Base-by-base conservation (phyloP, 345 rosid genomes). In the Pistacia atlantica region DNA sequence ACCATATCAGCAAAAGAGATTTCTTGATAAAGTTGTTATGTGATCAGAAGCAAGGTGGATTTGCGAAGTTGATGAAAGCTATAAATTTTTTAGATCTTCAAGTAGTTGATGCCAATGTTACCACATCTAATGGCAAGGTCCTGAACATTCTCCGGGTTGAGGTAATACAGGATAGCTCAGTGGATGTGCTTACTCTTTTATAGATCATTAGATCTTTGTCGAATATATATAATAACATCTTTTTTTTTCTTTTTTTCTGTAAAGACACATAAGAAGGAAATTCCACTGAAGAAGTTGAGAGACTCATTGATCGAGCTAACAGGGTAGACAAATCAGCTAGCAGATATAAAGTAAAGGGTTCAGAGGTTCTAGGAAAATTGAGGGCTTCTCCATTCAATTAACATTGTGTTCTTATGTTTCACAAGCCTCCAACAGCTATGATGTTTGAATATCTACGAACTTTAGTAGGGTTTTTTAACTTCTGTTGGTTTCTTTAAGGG, bases 101-200 rank as follows among this genome's bases (percentile, higher is more conserved):
- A 64, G 88, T 91, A 37, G 80, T 87, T 20, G 86, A 93, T 80
- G 97, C 89, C 64, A 96, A 90, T 78, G 80, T 96, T 65, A 90
- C 91, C 52, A 90, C 91, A 46, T 82, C 81, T 9, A 38, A 84
- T 67, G 85, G 86, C 58, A 87, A 62, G 70, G 92, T 83, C 75
- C 83, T 87, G 65, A 84, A 84, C 76, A 77, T 85, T 84, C 85
- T 93, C 78, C 82, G 73, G 76, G 93, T 91, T 54, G 87, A 90
- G 98, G 98, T 90, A 84, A 35, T 13, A 31, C 45, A 60, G 33
- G 17, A 31, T 62, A 61, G 73, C 35, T 67, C 46, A 45, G 16
- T 37, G 66, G 31, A 62, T 63, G 42, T 6, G 42, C 42, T 38
- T 38, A 38, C 5, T 4, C 42, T 38, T 38, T 38, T 38, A 38